Evolutionary conservation across 306 rosid genomes (phyloP), one percentile per base, ranked within the genome.

Genomic region (Casuarina equisetifolia): DNA sequence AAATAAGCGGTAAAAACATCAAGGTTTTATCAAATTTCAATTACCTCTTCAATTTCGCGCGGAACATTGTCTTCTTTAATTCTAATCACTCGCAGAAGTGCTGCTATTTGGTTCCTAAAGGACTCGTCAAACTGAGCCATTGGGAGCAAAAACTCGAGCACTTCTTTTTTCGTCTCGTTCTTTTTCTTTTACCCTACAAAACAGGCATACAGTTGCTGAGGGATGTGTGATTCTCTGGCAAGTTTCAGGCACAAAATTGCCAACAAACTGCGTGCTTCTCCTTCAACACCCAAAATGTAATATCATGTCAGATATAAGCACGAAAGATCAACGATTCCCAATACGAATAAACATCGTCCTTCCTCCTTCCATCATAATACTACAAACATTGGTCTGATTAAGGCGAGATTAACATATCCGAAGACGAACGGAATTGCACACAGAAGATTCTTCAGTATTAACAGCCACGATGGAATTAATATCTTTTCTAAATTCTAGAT

Each of bases 41-140:
- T 19, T 53, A 86, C 97, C 97, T 94, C 89, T 52, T 87, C 92
- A 36, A 94, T 88, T 89, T 88, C 46, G 81, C 79, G 77, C 25
- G 98, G 97, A 82, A 69, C 48, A 20, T 78, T 79, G 73, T 88
- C 92, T 73, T 80, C 81, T 74, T 84, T 84, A 77, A 75, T 9
- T 11, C 72, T 39, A 25, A 87, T 12, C 70, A 73, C 84, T 70
- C 89, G 83, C 76, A 53, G 25, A 36, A 90, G 19, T 0, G 83
- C 74, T 4, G 74, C 51, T 3, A 79, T 32, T 79, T 86, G 86
- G 51, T 77, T 80, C 88, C 61, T 83, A 57, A 85, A 38, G 61
- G 89, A 78, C 46, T 84, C 77, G 35, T 85, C 88, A 15, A 75
- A 68, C 7, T 72, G 76, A 73, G 85, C 84, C 78, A 78, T 74